Base-by-base conservation (phyloP, 768 basidiomycete genomes). In the Lentinus brumalis region DNA sequence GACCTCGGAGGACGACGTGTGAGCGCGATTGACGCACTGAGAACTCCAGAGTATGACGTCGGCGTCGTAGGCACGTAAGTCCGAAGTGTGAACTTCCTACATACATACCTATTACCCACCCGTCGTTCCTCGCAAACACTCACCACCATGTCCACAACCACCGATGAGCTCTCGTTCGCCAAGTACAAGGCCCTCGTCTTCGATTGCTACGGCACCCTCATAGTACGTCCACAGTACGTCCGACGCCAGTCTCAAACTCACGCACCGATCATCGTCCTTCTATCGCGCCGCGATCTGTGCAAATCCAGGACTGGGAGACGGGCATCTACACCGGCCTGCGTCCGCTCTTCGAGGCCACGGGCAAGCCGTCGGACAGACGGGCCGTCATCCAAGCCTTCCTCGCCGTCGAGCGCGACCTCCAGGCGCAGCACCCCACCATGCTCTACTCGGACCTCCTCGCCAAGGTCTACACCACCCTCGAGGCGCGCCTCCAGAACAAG, bases 191-290 rank as follows among this genome's bases (percentile, higher is more conserved):
- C 80, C 26, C 79, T 92, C 45, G 76, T 90, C 50, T 89, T 90
- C 69, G 91, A 93, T 64, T 86, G 89, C 61, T 92, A 91, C 63
- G 90, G 87, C 4, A 92, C 91, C 0, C 82, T 92, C 52, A 74
- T 84, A 46, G 86, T 85, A 70, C 53, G 78, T 70, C 9, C 49
- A 30, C 8, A 32, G 18, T 49, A 18, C 6, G 21, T 12, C 12
- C 26, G 10, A 29, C 15, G 9, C 42, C 18, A 10, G 29, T 40
- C 2, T 39, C 42, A 44, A 26, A 26, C 21, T 15, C 38, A 18
- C 31, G 4, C 4, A 44, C 18, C 14, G 11, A 16, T 11, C 9
- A 32, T 41, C 35, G 15, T 46, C 50, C 40, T 53, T n/a, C n/a
- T 38, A 16, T 54, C 7, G n/a, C 18, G 15, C 30, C 5, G 31